Evolutionary conservation across 768 basidiomycete genomes (phyloP).

Genomic region (Pleurotus tuber-regium): DNA sequence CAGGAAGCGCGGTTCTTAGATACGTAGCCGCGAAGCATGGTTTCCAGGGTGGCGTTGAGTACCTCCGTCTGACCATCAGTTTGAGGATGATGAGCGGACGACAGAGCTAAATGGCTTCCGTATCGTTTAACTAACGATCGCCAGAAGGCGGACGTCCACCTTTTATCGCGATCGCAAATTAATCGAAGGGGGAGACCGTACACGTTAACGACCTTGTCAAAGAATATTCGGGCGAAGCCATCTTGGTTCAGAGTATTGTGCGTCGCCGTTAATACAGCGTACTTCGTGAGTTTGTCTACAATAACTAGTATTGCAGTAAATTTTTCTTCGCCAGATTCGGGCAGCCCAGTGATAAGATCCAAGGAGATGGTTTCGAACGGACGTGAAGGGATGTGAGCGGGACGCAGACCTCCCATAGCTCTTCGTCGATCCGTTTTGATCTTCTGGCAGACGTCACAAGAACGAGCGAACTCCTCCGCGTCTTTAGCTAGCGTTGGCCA

Average conservation of each 20-base stretch:
- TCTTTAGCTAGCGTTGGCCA: no score
- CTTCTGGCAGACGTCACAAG: conserved; percentile 25
- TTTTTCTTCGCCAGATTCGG: conserved; percentile 13
- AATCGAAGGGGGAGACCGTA: no score
- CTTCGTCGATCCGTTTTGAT: conserved; percentile 15
- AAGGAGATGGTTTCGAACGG: conserved; percentile 21
- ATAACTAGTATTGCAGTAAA: no score
- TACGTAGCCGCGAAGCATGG: conserved; percentile 26
- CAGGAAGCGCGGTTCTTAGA: conserved; percentile 21
- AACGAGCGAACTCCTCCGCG: no score
- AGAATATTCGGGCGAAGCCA: conserved; percentile 20
- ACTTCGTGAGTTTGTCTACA: no score
- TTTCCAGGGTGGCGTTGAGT: conserved; percentile 25
- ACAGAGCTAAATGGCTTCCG: conserved; percentile 17
- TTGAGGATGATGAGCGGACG: conserved; percentile 35
- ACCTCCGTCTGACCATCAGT: conserved; percentile 33
- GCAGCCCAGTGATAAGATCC: conserved; percentile 22
- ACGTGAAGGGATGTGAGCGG: conserved; percentile 18
- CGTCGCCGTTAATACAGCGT: no score
- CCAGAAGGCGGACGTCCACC: no score
- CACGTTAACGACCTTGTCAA: no score
- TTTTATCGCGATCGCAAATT: no score
- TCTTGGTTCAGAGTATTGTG: conserved; percentile 13
- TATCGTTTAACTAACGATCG: conserved; percentile 17
- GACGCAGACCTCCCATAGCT: no score